These are phyloP conservation scores for Boletus rubescentipes DNA, from an alignment of 768 basidiomycete species.

Conservation along the genomic window DNA sequence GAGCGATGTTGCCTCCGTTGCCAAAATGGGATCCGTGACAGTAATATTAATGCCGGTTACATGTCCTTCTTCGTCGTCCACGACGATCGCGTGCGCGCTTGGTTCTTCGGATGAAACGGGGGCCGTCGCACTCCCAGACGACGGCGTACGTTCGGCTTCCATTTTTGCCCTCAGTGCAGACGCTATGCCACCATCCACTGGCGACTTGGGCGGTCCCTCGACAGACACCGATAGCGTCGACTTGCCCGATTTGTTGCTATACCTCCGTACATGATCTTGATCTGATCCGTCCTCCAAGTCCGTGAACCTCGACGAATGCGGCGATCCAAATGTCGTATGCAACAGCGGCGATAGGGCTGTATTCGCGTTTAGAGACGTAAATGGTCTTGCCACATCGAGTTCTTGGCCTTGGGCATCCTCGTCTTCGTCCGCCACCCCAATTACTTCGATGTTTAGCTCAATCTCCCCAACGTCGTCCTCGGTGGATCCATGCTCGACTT, in stretches of 20 bases:
- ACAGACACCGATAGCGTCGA: slow-evolving; percentile 15
- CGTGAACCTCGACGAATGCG: slow-evolving; percentile 32
- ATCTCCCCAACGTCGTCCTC: not conserved
- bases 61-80: slow-evolving; percentile 17
- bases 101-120: not conserved
- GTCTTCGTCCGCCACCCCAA: slow-evolving; percentile 12
- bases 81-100: slow-evolving; percentile 10
- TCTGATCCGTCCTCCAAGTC: slow-evolving; percentile 31
- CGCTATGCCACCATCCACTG: slow-evolving; percentile 13
- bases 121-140: not conserved
- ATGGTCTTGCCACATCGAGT: not conserved
- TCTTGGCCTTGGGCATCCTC: slow-evolving; percentile 12
- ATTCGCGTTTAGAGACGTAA: slow-evolving; percentile 6
- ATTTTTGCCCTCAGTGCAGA: slow-evolving; percentile 19
- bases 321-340: slow-evolving; percentile 44
- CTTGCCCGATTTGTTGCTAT: slow-evolving; percentile 16
- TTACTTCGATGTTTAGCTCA: slow-evolving; percentile 14
- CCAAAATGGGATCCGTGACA: slow-evolving; percentile 1
- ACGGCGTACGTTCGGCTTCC: slow-evolving; percentile 9
- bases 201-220: slow-evolving; percentile 14
- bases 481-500: slow-evolving; percentile 22
- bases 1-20: slow-evolving; percentile 14
- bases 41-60: slow-evolving; percentile 7
- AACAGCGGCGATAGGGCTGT: slow-evolving; percentile 35
- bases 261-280: slow-evolving; percentile 18